Evolutionary conservation across 2,329 filamentous ascomycete genomes (phyloP).

Genomic region (Trichoderma atrobrunneum): DNA sequence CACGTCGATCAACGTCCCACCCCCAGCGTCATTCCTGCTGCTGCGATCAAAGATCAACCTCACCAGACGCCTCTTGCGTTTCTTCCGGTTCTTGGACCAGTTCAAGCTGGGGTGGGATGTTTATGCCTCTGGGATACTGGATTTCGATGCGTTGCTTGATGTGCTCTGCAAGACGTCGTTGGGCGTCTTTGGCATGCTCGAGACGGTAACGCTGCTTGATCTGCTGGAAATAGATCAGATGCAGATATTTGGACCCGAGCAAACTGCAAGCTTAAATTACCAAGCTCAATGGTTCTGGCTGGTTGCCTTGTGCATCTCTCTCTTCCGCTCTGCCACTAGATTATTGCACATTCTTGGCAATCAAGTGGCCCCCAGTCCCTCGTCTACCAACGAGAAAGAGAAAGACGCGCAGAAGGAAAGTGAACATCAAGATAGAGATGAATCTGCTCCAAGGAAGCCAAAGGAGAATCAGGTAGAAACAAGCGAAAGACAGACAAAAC

Average conservation of each 20-base stretch:
- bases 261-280: conserved; percentile 46
- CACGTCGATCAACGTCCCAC: conserved; percentile 27
- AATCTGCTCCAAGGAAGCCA: conserved; percentile 32
- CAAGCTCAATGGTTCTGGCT: conserved; percentile 72
- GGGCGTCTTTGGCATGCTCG: conserved; percentile 65
- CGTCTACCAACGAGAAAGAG: conserved; percentile 26
- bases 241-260: conserved; percentile 51
- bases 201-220: conserved; percentile 62
- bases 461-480: conserved; percentile 36
- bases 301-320: conserved; percentile 54
- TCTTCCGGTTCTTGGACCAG: conserved; percentile 65
- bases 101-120: conserved; percentile 51
- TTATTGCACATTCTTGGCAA: conserved; percentile 38
- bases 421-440: conserved; percentile 22
- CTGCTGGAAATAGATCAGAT: conserved; percentile 42
- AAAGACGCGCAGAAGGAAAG: conserved; percentile 20
- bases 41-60: conserved; percentile 46
- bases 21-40: conserved; percentile 33
- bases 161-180: conserved; percentile 57
- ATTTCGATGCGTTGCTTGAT: conserved; percentile 48
- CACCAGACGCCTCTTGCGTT: conserved; percentile 60
- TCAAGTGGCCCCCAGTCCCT: conserved; percentile 34
- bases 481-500: conserved; percentile 30
- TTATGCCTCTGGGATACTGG: conserved; percentile 32
- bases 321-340: conserved; percentile 43